Base-by-base conservation (phyloP, 768 basidiomycete species). In the Leccinum pellstonianum region DNA sequence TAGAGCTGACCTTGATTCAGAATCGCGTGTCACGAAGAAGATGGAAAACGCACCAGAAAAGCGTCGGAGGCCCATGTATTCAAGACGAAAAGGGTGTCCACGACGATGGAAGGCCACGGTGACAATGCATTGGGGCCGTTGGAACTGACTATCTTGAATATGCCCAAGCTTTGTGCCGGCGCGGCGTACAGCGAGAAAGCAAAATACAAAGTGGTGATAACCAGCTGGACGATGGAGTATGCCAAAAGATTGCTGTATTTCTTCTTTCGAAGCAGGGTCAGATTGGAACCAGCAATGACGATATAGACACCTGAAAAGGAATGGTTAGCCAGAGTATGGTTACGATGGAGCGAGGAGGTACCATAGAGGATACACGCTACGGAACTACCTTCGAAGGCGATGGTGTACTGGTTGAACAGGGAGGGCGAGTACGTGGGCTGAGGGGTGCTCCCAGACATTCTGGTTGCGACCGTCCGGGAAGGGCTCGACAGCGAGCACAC, bases 1-100 rank as follows among this genome's bases (percentile, higher is more conserved):
- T 69, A 69, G 27, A 69, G 60, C 68, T 58, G 6, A 7, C 11
- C 12, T 14, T 5, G 2, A 4, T n/a, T 65, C 25, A 65, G 54
- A 3, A 10, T 47, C 17, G 19, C 3, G 11, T 2, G 11, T 1
- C 0, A 5, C 2, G 1, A 17, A 35, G 8, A 9, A 5, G 3
- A 33, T n/a, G 7, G 54, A 17, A 19, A 6, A 66, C 66, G 47
- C 38, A 69, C 68, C 8, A 69, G 64, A 31, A 70, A 69, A 3
- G 55, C 68, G 10, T 69, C 68, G 0, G 68, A 70, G 1, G 49
- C 23, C 58, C 66, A 68, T 0, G 66, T 68, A n/a, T 70, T 70
- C 48, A 68, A 9, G 21, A 62, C 54, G 33, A 68, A 68, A 0
- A 56, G 43, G 10, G 17, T 23, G 47, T 57, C 46, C 0, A 65